Conservation (phyloP, 306 rosid species). For the Trichosanthes truncata region DNA sequence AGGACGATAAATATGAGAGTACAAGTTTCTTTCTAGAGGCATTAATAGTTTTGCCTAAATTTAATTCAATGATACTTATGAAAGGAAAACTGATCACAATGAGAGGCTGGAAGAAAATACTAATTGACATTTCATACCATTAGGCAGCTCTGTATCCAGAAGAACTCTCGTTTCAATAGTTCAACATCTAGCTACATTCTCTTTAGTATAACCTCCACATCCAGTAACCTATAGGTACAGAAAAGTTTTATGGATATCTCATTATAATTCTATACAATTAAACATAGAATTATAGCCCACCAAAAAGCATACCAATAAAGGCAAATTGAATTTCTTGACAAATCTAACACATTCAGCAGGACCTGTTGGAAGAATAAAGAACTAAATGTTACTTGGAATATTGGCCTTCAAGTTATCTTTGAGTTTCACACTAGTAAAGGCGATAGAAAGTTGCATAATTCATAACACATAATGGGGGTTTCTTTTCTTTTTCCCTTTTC, state of each 20-base stretch:
- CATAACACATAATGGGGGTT: background rate
- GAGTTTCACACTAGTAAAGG: background rate
- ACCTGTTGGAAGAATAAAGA: constrained; percentile 39
- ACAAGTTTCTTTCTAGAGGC: background rate
- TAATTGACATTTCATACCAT: constrained; percentile 43
- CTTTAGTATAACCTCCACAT: constrained; percentile 98
- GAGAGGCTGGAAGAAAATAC: background rate
- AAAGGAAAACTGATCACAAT: background rate
- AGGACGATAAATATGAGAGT: background rate
- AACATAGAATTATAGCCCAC: background rate
- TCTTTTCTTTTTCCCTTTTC: background rate
- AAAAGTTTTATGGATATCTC: constrained; percentile 2
- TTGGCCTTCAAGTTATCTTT: background rate
- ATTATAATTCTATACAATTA: background rate
- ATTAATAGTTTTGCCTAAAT: background rate
- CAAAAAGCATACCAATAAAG: constrained; percentile 65
- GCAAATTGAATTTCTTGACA: constrained; percentile 88
- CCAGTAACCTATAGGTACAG: constrained; percentile 65
- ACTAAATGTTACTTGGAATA: background rate
- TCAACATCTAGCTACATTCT: constrained; percentile 99
- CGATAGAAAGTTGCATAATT: background rate
- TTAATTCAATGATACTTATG: background rate
- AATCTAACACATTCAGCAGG: constrained; percentile 94
- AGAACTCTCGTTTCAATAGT: constrained; percentile 93
- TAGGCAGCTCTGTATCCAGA: constrained; percentile 87